Evolutionary conservation across 129 eudicot genomes (phyloP).

Genomic region (Escallonia herrerae): DNA sequence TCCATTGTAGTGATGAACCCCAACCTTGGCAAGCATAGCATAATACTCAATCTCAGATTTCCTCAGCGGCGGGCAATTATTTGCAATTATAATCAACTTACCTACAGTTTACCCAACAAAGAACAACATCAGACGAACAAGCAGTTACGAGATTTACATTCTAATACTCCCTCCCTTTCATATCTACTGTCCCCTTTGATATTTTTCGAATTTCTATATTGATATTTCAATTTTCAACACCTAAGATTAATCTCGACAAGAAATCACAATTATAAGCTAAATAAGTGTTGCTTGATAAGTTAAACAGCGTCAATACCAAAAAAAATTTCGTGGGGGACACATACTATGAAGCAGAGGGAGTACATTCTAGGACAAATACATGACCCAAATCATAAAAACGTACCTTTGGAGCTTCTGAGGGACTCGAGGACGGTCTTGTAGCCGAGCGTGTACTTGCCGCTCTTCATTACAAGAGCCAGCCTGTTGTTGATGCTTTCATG

Average conservation of each 20-base stretch:
- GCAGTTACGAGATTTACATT: no score
- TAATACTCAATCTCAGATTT: slow-evolving; percentile 74
- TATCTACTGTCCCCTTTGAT: no score
- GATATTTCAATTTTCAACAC: no score
- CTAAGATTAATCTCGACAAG: no score
- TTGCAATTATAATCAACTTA: slow-evolving; percentile 4
- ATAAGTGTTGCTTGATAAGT: no score
- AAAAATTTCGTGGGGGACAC: no score
- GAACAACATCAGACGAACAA: not conserved
- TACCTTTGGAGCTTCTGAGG: slow-evolving; percentile 55
- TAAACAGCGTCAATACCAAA: no score
- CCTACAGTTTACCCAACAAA: not conserved
- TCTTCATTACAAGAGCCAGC: slow-evolving; percentile 63
- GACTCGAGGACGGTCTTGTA: slow-evolving; percentile 61
- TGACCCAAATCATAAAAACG: not conserved
- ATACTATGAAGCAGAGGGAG: no score
- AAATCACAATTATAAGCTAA: no score
- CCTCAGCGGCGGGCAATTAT: slow-evolving; percentile 70
- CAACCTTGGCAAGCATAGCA: slow-evolving; percentile 67
- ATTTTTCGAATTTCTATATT: no score
- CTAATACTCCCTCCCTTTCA: no score
- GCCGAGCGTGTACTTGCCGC: slow-evolving; percentile 56
- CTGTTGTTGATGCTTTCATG: slow-evolving; percentile 65
- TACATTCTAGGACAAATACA: no score
- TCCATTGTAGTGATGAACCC: slow-evolving; percentile 66